Percentiles rank a stretch among this genome's conserved stretches.
Evolutionary conservation across 306 rosid genomes (phyloP).

Genomic region (Argentina anserina): DNA sequence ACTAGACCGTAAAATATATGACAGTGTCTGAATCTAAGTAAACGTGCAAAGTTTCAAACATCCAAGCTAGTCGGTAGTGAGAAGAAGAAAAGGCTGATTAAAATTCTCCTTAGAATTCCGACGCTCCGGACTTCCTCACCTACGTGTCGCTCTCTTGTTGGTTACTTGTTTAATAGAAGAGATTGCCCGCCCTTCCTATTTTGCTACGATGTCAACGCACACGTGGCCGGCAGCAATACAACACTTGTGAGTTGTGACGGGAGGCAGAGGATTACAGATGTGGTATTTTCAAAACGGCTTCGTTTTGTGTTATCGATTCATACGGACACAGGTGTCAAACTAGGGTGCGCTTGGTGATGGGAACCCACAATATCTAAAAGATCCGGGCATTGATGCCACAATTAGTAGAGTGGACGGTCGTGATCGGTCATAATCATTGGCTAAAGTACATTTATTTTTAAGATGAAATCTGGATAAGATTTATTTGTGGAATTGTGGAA

Average conservation of each 20-base stretch:
- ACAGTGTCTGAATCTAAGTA: too few species aligned
- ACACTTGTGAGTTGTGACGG: neutral
- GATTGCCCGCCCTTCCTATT: neutral
- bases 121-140: too few species aligned
- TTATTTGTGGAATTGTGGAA: too few species aligned
- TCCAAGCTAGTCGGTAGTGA: too few species aligned
- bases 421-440: neutral
- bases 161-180: neutral
- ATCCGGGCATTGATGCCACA: neutral
- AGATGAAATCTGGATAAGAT: too few species aligned
- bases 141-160: neutral
- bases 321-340: neutral
- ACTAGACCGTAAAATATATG: too few species aligned
- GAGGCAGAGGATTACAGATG: neutral
- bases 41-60: too few species aligned
- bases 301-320: neutral
- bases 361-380: neutral
- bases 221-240: too few species aligned
- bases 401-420: neutral
- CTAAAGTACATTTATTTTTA: too few species aligned
- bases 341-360: neutral
- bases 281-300: neutral
- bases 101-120: too few species aligned
- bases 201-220: neutral
- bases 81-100: too few species aligned